Percentiles rank a stretch among this genome's conserved stretches.
Evolutionary conservation across 345 rosid species (phyloP).

Genomic region (Lepidium sativum): DNA sequence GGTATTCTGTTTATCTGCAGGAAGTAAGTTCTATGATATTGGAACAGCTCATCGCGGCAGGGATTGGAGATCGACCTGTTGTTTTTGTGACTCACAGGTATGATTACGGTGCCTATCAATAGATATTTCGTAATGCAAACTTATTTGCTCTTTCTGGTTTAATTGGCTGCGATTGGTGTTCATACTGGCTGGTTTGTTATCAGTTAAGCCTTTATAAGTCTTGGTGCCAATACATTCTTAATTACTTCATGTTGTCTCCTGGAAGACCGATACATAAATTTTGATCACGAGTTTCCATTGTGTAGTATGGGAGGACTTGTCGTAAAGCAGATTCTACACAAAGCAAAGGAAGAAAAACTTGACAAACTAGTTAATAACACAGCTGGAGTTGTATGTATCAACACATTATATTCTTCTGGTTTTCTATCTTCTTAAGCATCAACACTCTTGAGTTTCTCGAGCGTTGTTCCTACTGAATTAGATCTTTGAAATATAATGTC

Average conservation of each 20-base stretch:
- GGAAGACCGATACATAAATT: not conserved
- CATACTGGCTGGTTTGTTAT: not conserved
- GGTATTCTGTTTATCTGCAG: constrained; percentile 33
- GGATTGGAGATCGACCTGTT: constrained; percentile 92
- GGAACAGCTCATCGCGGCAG: constrained; percentile 75
- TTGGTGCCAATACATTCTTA: not conserved
- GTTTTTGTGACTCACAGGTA: constrained; percentile 98
- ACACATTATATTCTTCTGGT: not conserved
- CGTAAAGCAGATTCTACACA: constrained; percentile 86
- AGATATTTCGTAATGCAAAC: not conserved
- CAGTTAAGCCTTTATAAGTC: not conserved
- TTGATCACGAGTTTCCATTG: constrained; percentile 14
- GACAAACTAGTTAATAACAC: constrained; percentile 78
- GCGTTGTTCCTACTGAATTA: not conserved
- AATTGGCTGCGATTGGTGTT: not conserved
- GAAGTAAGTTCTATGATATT: constrained; percentile 84
- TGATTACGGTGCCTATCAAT: not conserved
- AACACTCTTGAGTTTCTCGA: not conserved
- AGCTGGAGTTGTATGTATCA: constrained; percentile 68
- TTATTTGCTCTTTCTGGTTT: not conserved
- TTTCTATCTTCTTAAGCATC: not conserved
- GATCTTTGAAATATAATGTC: not conserved
- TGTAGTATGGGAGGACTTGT: constrained; percentile 97
- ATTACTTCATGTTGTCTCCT: not conserved
- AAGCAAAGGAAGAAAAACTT: constrained; percentile 77